Evolutionary conservation across 805 yeast genomes (phyloP).

Genomic region (Cyberlindnera xylosilytica): DNA sequence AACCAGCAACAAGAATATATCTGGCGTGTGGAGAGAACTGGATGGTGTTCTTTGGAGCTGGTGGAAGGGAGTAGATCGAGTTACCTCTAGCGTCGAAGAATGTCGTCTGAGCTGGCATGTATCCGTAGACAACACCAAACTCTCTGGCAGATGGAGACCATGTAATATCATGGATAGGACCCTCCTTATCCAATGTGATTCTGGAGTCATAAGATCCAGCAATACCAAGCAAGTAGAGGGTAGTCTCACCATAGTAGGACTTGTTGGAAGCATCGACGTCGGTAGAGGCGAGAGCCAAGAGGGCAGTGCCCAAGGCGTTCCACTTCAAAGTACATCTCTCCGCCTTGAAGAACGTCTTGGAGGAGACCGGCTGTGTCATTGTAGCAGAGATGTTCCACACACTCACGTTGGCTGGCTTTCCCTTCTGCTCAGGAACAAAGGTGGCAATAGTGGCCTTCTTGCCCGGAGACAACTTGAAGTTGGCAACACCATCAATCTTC

Average conservation of each 20-base stretch:
- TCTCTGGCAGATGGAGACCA: constrained; percentile 97
- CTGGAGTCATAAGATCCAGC: constrained; percentile 90
- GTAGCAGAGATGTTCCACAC: constrained; percentile 70
- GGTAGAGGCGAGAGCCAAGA: constrained; percentile 89
- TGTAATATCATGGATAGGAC: constrained; percentile 95
- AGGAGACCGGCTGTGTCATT: constrained; percentile 65
- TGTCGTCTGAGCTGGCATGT: constrained; percentile 95
- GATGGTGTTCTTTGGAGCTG: constrained; percentile 86
- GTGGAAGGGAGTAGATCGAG: constrained; percentile 75
- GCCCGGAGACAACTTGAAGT: constrained; percentile 80
- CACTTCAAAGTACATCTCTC: constrained; percentile 90
- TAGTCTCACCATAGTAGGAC: constrained; percentile 95
- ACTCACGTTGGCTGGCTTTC: constrained; percentile 86
- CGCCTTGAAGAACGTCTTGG: constrained; percentile 91
- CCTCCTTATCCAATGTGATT: constrained; percentile 83
- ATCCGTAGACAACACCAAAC: constrained; percentile 96
- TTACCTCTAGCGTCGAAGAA: constrained; percentile 95
- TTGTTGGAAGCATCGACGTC: constrained; percentile 94
- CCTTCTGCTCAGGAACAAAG: constrained; percentile 80
- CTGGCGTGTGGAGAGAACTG: constrained; percentile 92
- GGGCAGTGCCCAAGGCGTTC: constrained; percentile 93
- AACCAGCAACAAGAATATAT: constrained; percentile 90
- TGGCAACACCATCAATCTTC: constrained; percentile 49
- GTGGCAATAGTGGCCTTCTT: constrained; percentile 86
- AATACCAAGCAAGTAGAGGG: constrained; percentile 84